phyloP scores from a whole-genome alignment of 306 rosid species.

The Trifolium dubium region DNA sequence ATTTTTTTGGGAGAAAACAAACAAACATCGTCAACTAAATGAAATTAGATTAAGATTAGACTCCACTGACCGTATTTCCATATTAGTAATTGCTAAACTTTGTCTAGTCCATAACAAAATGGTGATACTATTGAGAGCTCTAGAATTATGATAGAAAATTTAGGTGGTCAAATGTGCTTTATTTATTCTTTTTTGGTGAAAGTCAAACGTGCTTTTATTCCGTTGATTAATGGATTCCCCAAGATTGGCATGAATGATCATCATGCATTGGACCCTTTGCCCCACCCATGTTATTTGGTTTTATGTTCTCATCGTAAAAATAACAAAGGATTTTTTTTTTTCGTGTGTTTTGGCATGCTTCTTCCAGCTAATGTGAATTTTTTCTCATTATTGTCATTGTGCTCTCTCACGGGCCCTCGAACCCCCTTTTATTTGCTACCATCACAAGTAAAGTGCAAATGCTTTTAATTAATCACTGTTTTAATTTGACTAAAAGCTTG shows the following conservation, averaged over 20 bases:
- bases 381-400: constrained; percentile 33
- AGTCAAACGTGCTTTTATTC: constrained; percentile 69
- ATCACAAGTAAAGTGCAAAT: constrained; percentile 48
- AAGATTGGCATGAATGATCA: constrained; percentile 68
- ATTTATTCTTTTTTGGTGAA: constrained; percentile 29
- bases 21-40: not conserved
- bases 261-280: constrained; percentile 64
- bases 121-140: constrained; percentile 20
- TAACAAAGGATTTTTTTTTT: constrained; percentile 20
- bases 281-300: constrained; percentile 43
- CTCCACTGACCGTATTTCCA: not conserved
- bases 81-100: constrained; percentile 33
- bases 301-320: constrained; percentile 26
- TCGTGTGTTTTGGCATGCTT: constrained; percentile 26
- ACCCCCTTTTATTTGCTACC: constrained; percentile 15
- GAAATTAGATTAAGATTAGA: constrained; percentile 40
- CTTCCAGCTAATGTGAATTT: constrained; percentile 16
- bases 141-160: constrained; percentile 42
- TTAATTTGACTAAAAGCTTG: too few relatives aligned
- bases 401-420: constrained; percentile 6
- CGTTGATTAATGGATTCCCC: constrained; percentile 62
- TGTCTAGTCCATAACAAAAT: constrained; percentile 31
- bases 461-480: constrained; percentile 40
- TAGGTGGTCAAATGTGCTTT: constrained; percentile 52
- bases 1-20: constrained; percentile 17